These are phyloP conservation scores for Trebouxia gelatinosa DNA, from an alignment of 163 green algal species.

Conservation along the genomic window DNA sequence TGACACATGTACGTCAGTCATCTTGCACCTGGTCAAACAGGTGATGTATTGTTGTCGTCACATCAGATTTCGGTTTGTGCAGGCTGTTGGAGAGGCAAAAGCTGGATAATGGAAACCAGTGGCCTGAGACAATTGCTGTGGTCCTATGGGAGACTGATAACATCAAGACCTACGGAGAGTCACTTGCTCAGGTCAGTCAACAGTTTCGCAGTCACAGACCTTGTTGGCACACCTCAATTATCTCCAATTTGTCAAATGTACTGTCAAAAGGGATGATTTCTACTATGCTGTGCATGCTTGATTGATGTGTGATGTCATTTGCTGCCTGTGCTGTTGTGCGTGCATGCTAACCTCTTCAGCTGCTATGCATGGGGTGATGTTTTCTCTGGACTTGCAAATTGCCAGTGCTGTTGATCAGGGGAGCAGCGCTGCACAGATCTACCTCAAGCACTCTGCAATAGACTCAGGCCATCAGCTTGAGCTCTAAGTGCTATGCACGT, in stretches of 20 bases:
- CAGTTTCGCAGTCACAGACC: background rate
- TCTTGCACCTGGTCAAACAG: background rate
- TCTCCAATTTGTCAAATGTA: background rate
- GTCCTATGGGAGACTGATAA: constrained; percentile 99
- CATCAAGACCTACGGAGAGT: constrained; percentile 99
- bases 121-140: constrained; percentile 95
- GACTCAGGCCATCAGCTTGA: too few species aligned
- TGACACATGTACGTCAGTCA: background rate
- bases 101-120: constrained; percentile 86
- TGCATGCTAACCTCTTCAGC: too few species aligned
- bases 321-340: background rate
- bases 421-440: too few species aligned
- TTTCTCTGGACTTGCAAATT: too few species aligned
- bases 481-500: background rate
- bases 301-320: background rate
- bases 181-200: constrained; percentile 75
- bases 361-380: too few species aligned
- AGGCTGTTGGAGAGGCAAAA: constrained; percentile 90
- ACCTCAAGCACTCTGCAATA: too few species aligned
- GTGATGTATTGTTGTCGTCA: background rate
- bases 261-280: background rate
- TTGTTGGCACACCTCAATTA: background rate
- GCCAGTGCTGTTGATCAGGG: too few species aligned
- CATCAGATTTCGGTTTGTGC: constrained; percentile 7
- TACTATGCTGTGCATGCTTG: background rate